Base-by-base conservation (phyloP, 176 grass and related monocot species). In the Musa troglodytarum region DNA sequence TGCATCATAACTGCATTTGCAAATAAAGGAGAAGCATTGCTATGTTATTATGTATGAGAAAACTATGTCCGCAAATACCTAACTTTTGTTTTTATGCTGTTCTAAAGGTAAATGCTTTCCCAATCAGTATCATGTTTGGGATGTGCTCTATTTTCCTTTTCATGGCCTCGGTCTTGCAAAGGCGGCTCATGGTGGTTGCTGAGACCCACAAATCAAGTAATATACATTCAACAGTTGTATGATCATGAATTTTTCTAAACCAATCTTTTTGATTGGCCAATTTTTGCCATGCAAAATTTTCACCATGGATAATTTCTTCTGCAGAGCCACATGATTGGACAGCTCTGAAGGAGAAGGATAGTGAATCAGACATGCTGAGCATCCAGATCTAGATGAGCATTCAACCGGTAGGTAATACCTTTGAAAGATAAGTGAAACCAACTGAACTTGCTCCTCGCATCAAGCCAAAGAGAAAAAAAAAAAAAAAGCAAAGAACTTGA, bases 61-160 rank as follows among this genome's bases (percentile, higher is more conserved):
- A 11, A 62, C 17, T 62, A 6, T 17, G 20, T 1, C 17, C 20
- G 2, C 20, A 6, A 62, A 62, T 19, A 1, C 3, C 16, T 69
- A 20, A 69, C 17, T 17, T 69, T 59, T 80, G 71, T 2, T 79
- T 11, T 50, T 63, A 25, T 19, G 14, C 19, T 52, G 12, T 51
- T n/a, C 50, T 43, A 43, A 84, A 96, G 93, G 89, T 96, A 70
- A 92, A 92, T 81, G 93, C 93, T 61, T 92, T 92, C 50, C 89
- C 93, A 8, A 96, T 92, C 55, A 88, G 87, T 69, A 81, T 96
- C 74, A 96, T 96, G 93, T 96, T 96, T 34, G 93, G 93, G 71
- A 92, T 92, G 93, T 96, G 93, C 76, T 92, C 93, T 21, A 96
- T 96, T 77, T 96, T 96, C 85, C 89, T 96, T 74, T 86, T 90